Percentiles rank a stretch among this genome's conserved stretches.
Evolutionary conservation across 345 rosid genomes (phyloP).

Genomic region (Sonneratia alba): DNA sequence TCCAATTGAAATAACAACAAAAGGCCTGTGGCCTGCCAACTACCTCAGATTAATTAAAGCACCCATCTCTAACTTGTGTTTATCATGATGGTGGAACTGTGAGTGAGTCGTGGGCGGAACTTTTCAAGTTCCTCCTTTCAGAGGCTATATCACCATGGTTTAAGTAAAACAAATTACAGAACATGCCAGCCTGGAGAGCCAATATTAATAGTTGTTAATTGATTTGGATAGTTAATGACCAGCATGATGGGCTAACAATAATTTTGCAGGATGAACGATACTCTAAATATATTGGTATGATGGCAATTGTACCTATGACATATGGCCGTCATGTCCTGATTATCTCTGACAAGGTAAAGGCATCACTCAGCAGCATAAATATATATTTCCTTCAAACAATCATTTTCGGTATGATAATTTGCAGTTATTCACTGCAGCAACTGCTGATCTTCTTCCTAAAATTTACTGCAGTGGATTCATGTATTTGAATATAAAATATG

Average conservation of each 20-base stretch:
- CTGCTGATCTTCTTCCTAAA: neutral
- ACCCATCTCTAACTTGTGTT: neutral
- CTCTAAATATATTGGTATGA: constrained; percentile 66
- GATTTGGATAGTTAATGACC: neutral
- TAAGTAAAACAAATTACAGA: neutral
- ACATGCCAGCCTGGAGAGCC: neutral
- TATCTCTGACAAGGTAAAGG: constrained; percentile 67
- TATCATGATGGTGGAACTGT: neutral
- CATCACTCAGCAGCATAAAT: neutral
- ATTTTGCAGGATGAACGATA: constrained; percentile 75
- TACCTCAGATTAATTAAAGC: neutral
- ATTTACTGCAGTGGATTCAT: neutral
- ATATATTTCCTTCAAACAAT: neutral
- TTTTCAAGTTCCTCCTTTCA: neutral
- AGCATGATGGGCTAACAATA: neutral
- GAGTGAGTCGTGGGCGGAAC: neutral
- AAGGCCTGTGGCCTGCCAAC: neutral
- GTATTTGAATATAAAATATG: neutral
- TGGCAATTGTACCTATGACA: constrained; percentile 97
- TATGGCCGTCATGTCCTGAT: constrained; percentile 96
- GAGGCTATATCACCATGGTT: neutral
- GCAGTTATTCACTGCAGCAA: neutral
- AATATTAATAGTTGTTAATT: neutral
- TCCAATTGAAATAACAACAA: neutral
- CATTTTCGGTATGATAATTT: neutral